Base-by-base conservation (phyloP, 352 stramenopile genomes). In the Pythium sukuiense region DNA sequence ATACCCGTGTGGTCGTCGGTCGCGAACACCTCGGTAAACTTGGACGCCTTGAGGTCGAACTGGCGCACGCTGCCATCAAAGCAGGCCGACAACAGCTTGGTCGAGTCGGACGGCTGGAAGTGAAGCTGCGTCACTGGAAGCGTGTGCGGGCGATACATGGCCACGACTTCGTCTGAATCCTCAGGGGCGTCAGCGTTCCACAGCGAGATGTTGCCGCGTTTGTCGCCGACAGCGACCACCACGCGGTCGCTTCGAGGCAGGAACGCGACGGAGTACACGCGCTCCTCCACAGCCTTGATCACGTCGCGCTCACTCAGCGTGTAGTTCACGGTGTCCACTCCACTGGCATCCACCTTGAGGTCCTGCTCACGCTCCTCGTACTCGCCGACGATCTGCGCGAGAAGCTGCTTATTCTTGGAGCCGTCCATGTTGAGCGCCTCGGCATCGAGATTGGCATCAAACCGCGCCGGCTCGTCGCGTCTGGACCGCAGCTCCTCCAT, bases 211-310 rank as follows among this genome's bases (percentile, higher is more conserved):
- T 94, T 75, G 20, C 88, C 89, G 27, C 81, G 66, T 69, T 92
- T 94, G 72, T 96, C 87, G 33, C 83, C 88, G 54, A 72, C 78
- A 0, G 77, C 83, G 3, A 93, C 72, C 3, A 97, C 62, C 2
- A 92, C 59, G 32, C 82, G 72, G 63, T 90, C 79, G 1, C 66
- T 57, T 39, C 81, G 81, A 7, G 86, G 86, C 43, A 92, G 85
- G 71, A 96, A 89, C 18, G 78, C 80, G 29, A 96, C 68, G 5
- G 85, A 83, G 53, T 92, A 96, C 32, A 97, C 78, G 37, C 89
- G 81, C 57, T 90, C 79, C 16, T 85, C 73, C 16, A 79, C 67
- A 1, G 86, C 83, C 67, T 96, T 96, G 41, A 82, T 77, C 4
- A 96, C 74, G 73, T 94, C 88, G 0, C 70, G 52, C 18, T 74